These are phyloP conservation scores for Blakeslea trispora DNA, from an alignment of 371 early-diverging fungal species.

Conservation along the genomic window DNA sequence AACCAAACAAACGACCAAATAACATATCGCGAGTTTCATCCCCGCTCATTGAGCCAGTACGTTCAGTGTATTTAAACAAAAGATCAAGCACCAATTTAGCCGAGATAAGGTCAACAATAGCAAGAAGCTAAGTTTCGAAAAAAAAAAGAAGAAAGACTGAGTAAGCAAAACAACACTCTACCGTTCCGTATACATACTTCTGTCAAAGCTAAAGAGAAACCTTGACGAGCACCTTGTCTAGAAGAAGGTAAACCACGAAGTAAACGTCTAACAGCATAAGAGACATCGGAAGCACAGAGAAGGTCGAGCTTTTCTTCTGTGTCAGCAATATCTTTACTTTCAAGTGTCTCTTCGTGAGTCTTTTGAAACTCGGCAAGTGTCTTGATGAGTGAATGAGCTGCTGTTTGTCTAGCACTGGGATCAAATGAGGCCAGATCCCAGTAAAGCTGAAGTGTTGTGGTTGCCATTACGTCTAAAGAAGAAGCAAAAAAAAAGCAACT, in stretches of 20 bases:
- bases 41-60: conserved; percentile 55
- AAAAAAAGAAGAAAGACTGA: not conserved
- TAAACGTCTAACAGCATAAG: conserved; percentile 88
- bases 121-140: conserved; percentile 33
- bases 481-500: no score
- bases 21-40: conserved; percentile 88
- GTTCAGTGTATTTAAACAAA: conserved; percentile 66
- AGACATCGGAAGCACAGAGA: conserved; percentile 72
- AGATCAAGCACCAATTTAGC: conserved; percentile 67
- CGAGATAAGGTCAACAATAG: conserved; percentile 47
- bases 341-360: conserved; percentile 38
- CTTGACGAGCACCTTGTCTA: conserved; percentile 91
- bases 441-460: conserved; percentile 60
- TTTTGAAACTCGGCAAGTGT: conserved; percentile 53
- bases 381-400: conserved; percentile 53
- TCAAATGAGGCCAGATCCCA: conserved; percentile 74
- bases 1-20: conserved; percentile 90
- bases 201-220: conserved; percentile 91
- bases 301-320: conserved; percentile 67
- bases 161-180: not conserved
- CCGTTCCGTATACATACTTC: conserved; percentile 52
- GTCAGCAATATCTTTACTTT: conserved; percentile 29
- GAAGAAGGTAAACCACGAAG: conserved; percentile 86
- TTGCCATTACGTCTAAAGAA: conserved; percentile 15
- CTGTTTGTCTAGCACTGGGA: conserved; percentile 49